Base-by-base conservation (phyloP, 345 rosid genomes). In the Melaleuca quinquenervia region DNA sequence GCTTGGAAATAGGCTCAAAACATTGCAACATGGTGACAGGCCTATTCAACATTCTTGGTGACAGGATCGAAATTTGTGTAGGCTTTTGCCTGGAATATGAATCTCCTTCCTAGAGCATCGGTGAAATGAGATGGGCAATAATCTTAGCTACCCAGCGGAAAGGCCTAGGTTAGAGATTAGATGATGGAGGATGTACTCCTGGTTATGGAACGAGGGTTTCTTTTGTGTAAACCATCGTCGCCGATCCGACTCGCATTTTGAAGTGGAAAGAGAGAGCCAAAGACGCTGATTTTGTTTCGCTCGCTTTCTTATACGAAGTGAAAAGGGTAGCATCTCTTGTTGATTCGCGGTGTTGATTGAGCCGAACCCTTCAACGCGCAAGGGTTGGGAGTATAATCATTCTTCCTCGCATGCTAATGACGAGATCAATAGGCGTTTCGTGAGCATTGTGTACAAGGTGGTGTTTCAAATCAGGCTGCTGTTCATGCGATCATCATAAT, bases 1-100 rank as follows among this genome's bases (percentile, higher is more conserved):
- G 90, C 20, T 64, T 90, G 94, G 85, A 93, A 95, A 90, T 95
- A 91, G 94, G 83, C 70, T 18, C 58, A 18, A 64, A 60, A 58
- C 52, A 60, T 51, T 13, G 74, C 74, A 29, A 50, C 21, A n/a
- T 48, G 44, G 22, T 2, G 76, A 21, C 24, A 6, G 44, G 32
- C 85, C 16, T 84, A 45, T 16, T 11, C 21, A 15, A 49, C 53
- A 22, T 60, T 60, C 26, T 58, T 4, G 15, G 75, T 12, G 32
- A 14, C 56, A n/a, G 80, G 44, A 49, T 50, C 48, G 12, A 3
- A 49, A 49, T 13, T 50, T 49, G 51, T 36, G 48, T 41, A 18
- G 48, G 26, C 48, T 36, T 22, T 70, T 70, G 76, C 13, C 80
- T 70, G 80, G 80, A 70, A 36, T 70, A 9, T 70, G 26, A 21